Evolutionary conservation across 345 rosid species (phyloP).

Genomic region (Aegle marmelos): DNA sequence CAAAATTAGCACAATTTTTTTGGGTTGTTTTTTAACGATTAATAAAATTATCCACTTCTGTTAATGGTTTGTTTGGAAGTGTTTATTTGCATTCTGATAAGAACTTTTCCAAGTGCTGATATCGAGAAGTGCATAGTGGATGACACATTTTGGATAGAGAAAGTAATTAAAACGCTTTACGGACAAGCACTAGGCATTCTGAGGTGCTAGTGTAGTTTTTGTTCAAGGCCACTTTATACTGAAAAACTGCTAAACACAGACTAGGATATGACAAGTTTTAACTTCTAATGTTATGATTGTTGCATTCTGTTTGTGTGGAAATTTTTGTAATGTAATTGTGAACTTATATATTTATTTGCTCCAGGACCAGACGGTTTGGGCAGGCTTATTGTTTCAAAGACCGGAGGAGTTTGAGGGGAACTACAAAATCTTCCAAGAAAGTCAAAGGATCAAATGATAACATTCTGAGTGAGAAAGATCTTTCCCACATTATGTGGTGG

Average conservation of each 20-base stretch:
- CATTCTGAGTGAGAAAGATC: conserved; percentile 56
- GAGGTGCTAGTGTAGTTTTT: not conserved
- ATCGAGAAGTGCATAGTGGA: not conserved
- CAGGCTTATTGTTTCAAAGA: conserved; percentile 47
- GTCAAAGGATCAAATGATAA: conserved; percentile 32
- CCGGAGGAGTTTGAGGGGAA: conserved; percentile 41
- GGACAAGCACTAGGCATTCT: not conserved
- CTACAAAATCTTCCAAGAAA: conserved; percentile 49
- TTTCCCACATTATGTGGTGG: conserved; percentile 83
- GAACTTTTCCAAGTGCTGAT: not conserved
- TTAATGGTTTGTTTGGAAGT: no score
- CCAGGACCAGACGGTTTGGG: conserved; percentile 35
- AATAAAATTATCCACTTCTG: no score
- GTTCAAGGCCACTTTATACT: not conserved
- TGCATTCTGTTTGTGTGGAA: conserved; percentile 1
- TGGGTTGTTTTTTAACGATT: no score
- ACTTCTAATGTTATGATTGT: not conserved
- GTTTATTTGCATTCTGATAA: no score
- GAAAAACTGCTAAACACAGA: not conserved
- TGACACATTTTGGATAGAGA: not conserved
- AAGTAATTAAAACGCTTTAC: not conserved
- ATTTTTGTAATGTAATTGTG: not conserved
- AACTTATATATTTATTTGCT: conserved; percentile 9
- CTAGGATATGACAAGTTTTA: not conserved
- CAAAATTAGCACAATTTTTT: not conserved